Conservation (phyloP, 805 yeast species). For the Ascoidea rubescens region DNA sequence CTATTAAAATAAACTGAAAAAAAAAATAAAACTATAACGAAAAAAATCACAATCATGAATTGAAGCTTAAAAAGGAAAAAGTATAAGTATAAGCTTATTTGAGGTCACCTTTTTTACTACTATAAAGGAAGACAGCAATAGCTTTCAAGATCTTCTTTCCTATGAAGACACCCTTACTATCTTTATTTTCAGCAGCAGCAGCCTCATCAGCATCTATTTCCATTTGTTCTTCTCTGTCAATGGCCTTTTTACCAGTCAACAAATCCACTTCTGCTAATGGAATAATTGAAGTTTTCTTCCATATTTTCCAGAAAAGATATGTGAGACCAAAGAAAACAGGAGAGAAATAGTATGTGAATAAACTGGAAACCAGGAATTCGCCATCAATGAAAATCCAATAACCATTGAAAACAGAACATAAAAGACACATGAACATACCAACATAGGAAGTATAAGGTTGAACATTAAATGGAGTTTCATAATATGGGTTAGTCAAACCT, state of each 20-base stretch:
- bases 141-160: not conserved
- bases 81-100: no score
- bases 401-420: conserved; percentile 17
- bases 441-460: conserved; percentile 20
- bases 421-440: conserved; percentile 13
- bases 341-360: conserved; percentile 30
- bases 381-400: conserved; percentile 24
- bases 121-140: not conserved
- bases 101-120: not conserved
- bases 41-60: not conserved
- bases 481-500: conserved; percentile 2
- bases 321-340: conserved; percentile 25
- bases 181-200: not conserved
- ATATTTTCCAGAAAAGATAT: conserved; percentile 22
- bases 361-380: conserved; percentile 23
- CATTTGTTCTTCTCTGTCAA: conserved; percentile 12
- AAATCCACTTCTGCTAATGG: conserved; percentile 21
- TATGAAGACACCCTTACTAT: not conserved
- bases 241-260: conserved; percentile 20
- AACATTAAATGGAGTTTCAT: not conserved
- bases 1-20: no score
- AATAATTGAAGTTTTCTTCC: conserved; percentile 23
- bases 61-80: not conserved
- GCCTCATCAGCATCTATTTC: conserved; percentile 10
- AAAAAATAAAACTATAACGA: not conserved